A percentile compares a stretch with the other conserved stretches of the same genome.
These are phyloP conservation scores for Noccaea bulbosa DNA, from an alignment of 345 rosid genomes.

Conservation along the genomic window DNA sequence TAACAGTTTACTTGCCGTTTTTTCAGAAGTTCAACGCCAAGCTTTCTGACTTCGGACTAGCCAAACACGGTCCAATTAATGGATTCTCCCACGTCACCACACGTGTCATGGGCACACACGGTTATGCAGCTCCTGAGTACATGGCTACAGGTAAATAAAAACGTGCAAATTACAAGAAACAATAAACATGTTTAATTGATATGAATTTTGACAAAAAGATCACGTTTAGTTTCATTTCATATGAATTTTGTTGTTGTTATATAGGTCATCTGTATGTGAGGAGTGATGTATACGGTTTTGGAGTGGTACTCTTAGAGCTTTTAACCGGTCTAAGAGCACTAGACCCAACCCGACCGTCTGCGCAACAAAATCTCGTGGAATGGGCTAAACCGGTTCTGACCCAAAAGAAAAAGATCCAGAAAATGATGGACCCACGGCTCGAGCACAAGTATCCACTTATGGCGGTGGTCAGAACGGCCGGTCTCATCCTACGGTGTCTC, in stretches of 20 bases:
- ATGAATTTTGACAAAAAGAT: neutral
- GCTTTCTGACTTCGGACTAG: conserved; percentile 88
- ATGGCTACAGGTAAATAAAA: conserved; percentile 64
- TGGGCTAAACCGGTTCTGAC: conserved; percentile 61
- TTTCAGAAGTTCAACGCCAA: conserved; percentile 69
- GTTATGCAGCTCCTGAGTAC: conserved; percentile 91
- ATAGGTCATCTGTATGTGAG: conserved; percentile 79
- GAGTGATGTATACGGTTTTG: conserved; percentile 91
- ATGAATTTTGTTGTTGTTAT: neutral
- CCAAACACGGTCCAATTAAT: conserved; percentile 68
- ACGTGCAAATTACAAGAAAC: neutral
- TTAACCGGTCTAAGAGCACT: conserved; percentile 69
- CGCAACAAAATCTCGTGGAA: conserved; percentile 56
- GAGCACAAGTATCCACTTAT: conserved; percentile 55
- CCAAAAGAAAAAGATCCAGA: conserved; percentile 57
- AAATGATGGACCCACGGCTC: conserved; percentile 73
- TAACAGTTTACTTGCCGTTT: conserved; percentile 28
- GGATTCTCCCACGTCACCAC: conserved; percentile 79
- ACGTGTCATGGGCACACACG: conserved; percentile 73
- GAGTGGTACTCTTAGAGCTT: conserved; percentile 76
- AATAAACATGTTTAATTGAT: neutral
- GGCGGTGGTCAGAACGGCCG: conserved; percentile 55
- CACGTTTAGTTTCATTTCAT: neutral
- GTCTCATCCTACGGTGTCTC: conserved; percentile 56
- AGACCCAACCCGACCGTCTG: conserved; percentile 58